Conservation (phyloP, 208 protist genomes). For the Trypanosoma cruzi region DNA sequence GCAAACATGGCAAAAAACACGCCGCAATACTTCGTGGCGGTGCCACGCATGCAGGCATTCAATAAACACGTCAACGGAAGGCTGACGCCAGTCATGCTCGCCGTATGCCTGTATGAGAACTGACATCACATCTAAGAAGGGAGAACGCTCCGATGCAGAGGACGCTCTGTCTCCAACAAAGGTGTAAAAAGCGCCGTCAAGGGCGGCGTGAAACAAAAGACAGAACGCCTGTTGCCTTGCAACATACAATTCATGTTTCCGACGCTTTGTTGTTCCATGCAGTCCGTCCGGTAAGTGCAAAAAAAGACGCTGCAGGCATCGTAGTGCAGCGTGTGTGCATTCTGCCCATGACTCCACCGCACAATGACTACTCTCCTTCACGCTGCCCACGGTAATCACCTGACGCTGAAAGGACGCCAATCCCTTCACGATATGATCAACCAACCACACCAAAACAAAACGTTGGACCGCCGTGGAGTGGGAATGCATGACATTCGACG, state of each 20-base stretch:
- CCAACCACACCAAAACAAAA: conserved; percentile 20
- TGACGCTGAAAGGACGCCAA: conserved; percentile 8
- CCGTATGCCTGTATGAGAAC: conserved; percentile 32
- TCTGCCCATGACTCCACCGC: conserved; percentile 10
- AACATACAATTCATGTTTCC: neutral
- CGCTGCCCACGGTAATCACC: neutral
- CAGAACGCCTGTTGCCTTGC: conserved; percentile 28
- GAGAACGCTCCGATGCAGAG: neutral
- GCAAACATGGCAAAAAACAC: conserved; percentile 38
- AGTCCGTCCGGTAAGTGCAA: conserved; percentile 8
- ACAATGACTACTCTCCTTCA: neutral
- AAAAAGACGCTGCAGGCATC: conserved; percentile 21
- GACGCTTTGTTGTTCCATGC: neutral
- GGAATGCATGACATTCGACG: neutral
- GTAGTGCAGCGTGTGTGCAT: conserved; percentile 12
- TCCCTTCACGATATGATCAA: conserved; percentile 7
- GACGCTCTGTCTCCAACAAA: neutral
- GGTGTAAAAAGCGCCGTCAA: conserved; percentile 21
- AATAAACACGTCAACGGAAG: conserved; percentile 54
- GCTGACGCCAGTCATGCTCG: conserved; percentile 34
- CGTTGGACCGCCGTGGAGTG: too few relatives aligned
- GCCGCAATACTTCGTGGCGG: conserved; percentile 36
- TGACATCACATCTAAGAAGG: conserved; percentile 12
- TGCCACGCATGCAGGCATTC: conserved; percentile 58
- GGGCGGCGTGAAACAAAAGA: conserved; percentile 16